A percentile compares a stretch with the other conserved stretches of the same genome.
phyloP scores from a whole-genome alignment of 768 basidiomycete species.

The Leccinum imitatum region DNA sequence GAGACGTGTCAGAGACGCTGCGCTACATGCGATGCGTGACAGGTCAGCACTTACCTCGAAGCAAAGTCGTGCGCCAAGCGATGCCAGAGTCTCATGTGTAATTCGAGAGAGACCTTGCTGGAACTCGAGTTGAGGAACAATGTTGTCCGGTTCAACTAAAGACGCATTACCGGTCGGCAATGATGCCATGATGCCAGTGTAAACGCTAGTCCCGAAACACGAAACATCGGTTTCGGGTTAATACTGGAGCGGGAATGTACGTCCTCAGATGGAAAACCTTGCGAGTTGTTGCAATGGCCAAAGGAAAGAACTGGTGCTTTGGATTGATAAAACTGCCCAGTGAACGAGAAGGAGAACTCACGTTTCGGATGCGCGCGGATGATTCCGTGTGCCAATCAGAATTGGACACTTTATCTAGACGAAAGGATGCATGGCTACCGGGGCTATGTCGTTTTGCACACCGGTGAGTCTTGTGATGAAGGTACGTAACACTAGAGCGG shows the following conservation, averaged over 20 bases:
- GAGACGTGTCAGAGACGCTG: background rate
- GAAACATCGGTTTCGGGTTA: background rate
- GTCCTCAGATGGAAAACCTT: background rate
- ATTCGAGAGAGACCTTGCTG: background rate
- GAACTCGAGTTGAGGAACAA: background rate
- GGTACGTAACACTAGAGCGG: background rate
- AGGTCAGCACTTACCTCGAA: constrained; percentile 19
- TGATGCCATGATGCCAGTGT: background rate
- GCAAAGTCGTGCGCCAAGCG: constrained; percentile 15
- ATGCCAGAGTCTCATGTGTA: constrained; percentile 5
- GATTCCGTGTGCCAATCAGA: background rate
- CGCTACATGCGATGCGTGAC: background rate
- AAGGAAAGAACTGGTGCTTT: background rate
- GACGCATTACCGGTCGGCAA: background rate
- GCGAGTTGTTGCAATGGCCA: background rate
- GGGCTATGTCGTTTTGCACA: background rate
- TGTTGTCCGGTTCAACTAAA: background rate
- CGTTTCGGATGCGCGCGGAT: background rate
- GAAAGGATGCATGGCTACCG: background rate
- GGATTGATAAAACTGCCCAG: no score
- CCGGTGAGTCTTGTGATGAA: background rate
- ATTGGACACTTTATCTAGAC: background rate
- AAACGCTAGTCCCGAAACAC: background rate
- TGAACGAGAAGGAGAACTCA: background rate
- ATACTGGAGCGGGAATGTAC: background rate